Base-by-base conservation (phyloP, 1,284 basidiomycete species). In the Omphalotus olearius region DNA sequence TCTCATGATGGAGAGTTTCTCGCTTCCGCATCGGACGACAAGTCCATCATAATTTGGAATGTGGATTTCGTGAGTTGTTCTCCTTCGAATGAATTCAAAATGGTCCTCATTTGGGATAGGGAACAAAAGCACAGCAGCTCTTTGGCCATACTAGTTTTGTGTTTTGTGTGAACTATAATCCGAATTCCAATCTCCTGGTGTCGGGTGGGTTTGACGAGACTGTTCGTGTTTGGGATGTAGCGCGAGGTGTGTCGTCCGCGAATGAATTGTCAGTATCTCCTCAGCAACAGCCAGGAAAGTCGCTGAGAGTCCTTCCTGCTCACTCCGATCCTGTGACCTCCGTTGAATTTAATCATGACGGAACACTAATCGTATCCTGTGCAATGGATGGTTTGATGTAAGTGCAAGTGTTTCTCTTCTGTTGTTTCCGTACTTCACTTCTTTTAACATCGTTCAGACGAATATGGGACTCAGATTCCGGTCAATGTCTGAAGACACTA, bases 351-450 rank as follows among this genome's bases (percentile, higher is more conserved):
- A 98, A 92, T 68, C 78, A 88, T 49, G 96, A 99, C 61, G 97
- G 97, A 1, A 93, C 92, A 2, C 83, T 98, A 58, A 88, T 99
- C 37, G 88, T 93, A 1, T 95, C 91, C 6, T 91, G 88, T 57
- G 90, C 92, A 17, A 97, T 96, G 83, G 97, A 99, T 69, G 96
- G 95, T 1, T 70, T 98, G 45, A 95, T 99, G 93, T 96, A 60
- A 65, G 91, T 72, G 14, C 23, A 6, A 44, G 11, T 18, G 14
- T 10, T 25, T 17, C 28, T n/a, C 10, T 30, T 35, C 14, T 23
- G 33, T 35, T 11, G 25, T 52, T 33, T 14, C 39, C 1, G 23
- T 45, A 49, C n/a, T 26, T 47, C 25, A 42, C n/a, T 33, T 33
- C 13, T 4, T 33, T 33, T 33, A 3, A 33, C 30, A 7, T 13